Percentiles rank a stretch among this genome's conserved stretches.
Evolutionary conservation across 1,139 yeast genomes (phyloP).

Genomic region (Pneumocystis wakefieldiae): DNA sequence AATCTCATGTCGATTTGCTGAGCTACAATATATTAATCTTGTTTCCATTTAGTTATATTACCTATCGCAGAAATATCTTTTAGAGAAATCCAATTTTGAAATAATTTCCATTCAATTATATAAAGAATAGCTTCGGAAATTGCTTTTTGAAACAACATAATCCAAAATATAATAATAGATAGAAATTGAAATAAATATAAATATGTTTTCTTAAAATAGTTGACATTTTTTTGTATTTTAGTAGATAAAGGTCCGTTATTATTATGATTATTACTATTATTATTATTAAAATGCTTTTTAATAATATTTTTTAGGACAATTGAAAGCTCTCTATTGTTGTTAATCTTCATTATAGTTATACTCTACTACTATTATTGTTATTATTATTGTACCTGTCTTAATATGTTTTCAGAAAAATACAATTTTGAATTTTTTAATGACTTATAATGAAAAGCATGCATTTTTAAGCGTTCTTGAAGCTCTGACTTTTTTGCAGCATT

Average conservation of each 20-base stretch:
- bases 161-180: conserved; percentile 1
- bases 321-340: not conserved
- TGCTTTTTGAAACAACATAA: conserved; percentile 16
- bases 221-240: not conserved
- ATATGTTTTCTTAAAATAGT: not conserved
- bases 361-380: not conserved
- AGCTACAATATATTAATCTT: conserved; percentile 21
- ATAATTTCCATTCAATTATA: conserved; percentile 26
- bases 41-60: not conserved
- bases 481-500: conserved; percentile 15
- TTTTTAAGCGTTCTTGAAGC: conserved; percentile 3
- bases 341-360: not conserved
- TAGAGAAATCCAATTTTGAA: conserved; percentile 22
- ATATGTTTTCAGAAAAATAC: conserved; percentile 15
- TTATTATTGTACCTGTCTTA: not conserved
- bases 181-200: not conserved
- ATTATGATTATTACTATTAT: not conserved
- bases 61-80: conserved; percentile 40
- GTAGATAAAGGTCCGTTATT: not conserved
- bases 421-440: conserved; percentile 10
- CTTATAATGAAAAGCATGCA: conserved; percentile 11
- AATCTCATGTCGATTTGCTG: conserved; percentile 68
- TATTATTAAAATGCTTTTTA: not conserved
- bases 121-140: conserved; percentile 26
- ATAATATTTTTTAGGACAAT: not conserved